Conservation (phyloP, 2,329 filamentous ascomycete species). For the Tolypocladium ophioglossoides region DNA sequence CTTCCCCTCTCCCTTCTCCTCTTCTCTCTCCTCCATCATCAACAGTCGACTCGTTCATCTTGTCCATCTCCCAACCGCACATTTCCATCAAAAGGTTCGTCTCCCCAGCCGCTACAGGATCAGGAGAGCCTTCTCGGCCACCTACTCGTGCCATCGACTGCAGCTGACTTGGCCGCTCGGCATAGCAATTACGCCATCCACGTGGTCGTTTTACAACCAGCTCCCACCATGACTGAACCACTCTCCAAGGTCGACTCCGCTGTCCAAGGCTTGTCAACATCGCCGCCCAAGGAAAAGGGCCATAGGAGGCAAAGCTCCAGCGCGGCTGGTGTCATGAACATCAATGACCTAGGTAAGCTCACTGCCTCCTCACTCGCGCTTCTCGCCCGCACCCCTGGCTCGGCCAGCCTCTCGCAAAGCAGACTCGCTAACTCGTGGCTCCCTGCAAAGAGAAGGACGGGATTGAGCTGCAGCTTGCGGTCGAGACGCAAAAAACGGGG, state of each 20-base stretch:
- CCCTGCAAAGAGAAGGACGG: conserved; percentile 55
- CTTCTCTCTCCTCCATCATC: conserved; percentile 15
- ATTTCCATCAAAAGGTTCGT: conserved; percentile 11
- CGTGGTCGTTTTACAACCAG: conserved; percentile 3
- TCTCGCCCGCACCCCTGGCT: not conserved
- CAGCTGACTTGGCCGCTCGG: not conserved
- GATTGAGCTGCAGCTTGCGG: conserved; percentile 61
- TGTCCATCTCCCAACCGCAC: conserved; percentile 11
- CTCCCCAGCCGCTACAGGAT: not conserved
- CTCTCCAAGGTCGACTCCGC: conserved; percentile 88
- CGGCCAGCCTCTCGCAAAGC: not conserved
- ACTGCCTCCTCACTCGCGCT: not conserved
- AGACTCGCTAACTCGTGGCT: not conserved
- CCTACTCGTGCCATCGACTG: not conserved
- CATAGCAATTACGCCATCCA: not conserved
- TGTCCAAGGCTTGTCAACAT: conserved; percentile 65
- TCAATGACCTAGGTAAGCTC: conserved; percentile 71
- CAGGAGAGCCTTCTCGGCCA: not conserved
- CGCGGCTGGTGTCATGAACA: conserved; percentile 58
- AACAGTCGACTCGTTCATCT: conserved; percentile 1
- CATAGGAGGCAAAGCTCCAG: conserved; percentile 65
- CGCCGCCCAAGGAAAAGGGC: conserved; percentile 54
- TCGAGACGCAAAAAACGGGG: conserved; percentile 78
- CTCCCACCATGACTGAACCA: conserved; percentile 33
- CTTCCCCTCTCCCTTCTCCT: conserved; percentile 10